These are phyloP conservation scores for Aegilops bicornis DNA, from an alignment of 176 grass and related monocot species.

Conservation along the genomic window DNA sequence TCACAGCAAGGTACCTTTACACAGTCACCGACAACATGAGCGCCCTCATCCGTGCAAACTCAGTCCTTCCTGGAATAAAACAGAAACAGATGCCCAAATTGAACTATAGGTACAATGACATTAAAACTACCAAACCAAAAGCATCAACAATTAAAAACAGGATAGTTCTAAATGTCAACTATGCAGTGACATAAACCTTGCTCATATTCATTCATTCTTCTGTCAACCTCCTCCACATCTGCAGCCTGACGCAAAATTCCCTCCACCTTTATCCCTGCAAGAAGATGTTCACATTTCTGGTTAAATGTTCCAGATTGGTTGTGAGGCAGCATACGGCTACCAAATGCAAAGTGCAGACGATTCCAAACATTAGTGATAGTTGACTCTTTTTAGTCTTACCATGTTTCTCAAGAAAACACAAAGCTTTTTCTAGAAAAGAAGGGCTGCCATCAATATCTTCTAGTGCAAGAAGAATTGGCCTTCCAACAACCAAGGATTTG, in stretches of 20 bases:
- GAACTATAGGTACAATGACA: conserved; percentile 21
- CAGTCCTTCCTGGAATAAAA: conserved; percentile 66
- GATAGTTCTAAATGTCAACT: conserved; percentile 23
- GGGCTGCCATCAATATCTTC: conserved; percentile 99
- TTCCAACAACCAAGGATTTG: conserved; percentile 91
- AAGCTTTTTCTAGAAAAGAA: conserved; percentile 98
- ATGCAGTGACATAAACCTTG: conserved; percentile 64
- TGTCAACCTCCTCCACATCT: conserved; percentile 95
- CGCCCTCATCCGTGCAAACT: conserved; percentile 93
- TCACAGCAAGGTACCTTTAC: conserved; percentile 71
- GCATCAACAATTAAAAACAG: conserved; percentile 23
- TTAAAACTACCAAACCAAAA: conserved; percentile 27
- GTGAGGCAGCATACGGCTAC: conserved; percentile 9
- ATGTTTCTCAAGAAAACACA: conserved; percentile 96
- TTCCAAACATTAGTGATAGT: conserved; percentile 1
- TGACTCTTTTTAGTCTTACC: conserved; percentile 42
- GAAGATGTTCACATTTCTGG: conserved; percentile 32
- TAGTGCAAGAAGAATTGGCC: conserved; percentile 96
- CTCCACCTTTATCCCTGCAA: conserved; percentile 88
- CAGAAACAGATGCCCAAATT: conserved; percentile 26
- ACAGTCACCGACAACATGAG: conserved; percentile 96
- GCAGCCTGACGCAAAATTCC: conserved; percentile 97
- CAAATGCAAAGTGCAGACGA: conserved; percentile 1
- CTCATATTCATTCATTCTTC: conserved; percentile 93
- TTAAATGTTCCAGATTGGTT: conserved; percentile 27